Conservation (phyloP, 495 filamentous ascomycete species). For the Gamarada debralockiae region DNA sequence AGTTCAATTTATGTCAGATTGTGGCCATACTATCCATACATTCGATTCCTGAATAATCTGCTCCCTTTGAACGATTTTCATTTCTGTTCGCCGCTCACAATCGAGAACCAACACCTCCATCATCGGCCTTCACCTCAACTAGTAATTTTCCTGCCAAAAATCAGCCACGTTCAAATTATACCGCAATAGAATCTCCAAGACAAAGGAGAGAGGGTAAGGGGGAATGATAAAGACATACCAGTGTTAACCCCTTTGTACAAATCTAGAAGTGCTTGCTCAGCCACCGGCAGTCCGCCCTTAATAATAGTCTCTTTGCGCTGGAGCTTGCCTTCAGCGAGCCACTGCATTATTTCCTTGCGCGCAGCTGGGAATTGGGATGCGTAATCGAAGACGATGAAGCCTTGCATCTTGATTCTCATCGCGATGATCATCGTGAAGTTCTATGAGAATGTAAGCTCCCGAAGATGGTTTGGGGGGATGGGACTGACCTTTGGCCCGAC, state of each 20-base stretch:
- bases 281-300: background rate
- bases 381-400: constrained; percentile 4
- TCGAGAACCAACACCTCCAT: background rate
- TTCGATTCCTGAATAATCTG: too few species aligned
- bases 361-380: background rate
- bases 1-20: too few species aligned
- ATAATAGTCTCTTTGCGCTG: constrained; percentile 6
- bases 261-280: background rate
- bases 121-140: constrained; percentile 20
- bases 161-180: background rate
- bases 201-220: too few species aligned
- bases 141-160: constrained; percentile 16
- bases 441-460: constrained; percentile 7
- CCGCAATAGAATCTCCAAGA: background rate
- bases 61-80: too few species aligned
- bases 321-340: constrained; percentile 3
- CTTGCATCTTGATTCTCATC: constrained; percentile 29
- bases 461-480: background rate
- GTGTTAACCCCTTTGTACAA: constrained; percentile 2
- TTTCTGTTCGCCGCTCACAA: too few species aligned
- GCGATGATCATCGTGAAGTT: constrained; percentile 39
- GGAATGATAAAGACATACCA: background rate
- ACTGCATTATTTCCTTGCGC: background rate
- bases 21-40: too few species aligned
- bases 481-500: constrained; percentile 20